Evolutionary conservation across 495 filamentous ascomycete species (phyloP).

Genomic region (Echria macrotheca): DNA sequence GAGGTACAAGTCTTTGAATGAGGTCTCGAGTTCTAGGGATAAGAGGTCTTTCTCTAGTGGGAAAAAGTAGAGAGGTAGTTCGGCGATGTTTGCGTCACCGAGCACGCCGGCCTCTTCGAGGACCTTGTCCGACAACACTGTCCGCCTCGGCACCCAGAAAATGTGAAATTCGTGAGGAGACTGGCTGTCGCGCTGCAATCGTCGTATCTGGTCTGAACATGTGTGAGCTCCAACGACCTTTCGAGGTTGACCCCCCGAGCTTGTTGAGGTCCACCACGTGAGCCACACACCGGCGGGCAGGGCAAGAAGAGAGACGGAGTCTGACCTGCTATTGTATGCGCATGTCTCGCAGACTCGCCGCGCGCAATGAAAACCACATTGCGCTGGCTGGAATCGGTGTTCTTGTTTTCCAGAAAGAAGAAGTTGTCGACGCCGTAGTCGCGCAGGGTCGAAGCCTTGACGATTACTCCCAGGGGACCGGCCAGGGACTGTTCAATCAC

Average conservation of each 20-base stretch:
- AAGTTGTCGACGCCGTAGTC: conserved; percentile 97
- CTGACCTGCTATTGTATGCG: conserved; percentile 85
- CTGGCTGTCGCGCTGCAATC: conserved; percentile 75
- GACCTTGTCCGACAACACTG: conserved; percentile 83
- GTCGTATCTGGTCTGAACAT: conserved; percentile 77
- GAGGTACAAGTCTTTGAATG: conserved; percentile 82
- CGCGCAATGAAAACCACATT: conserved; percentile 91
- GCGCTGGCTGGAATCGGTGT: conserved; percentile 83
- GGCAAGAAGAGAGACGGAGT: conserved; percentile 1
- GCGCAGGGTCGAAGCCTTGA: conserved; percentile 76
- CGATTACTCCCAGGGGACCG: conserved; percentile 81
- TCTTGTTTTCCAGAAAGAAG: conserved; percentile 91
- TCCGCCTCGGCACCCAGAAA: conserved; percentile 88
- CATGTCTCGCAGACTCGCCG: conserved; percentile 78
- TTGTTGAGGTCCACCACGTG: too few species aligned
- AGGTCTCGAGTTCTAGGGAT: conserved; percentile 81
- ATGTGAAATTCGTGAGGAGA: conserved; percentile 91
- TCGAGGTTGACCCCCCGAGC: too few species aligned
- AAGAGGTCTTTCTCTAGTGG: conserved; percentile 87
- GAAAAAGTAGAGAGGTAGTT: conserved; percentile 83
- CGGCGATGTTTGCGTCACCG: conserved; percentile 82
- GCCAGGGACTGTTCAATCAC: conserved; percentile 87
- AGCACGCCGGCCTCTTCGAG: conserved; percentile 90
- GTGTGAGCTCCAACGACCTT: too few species aligned
- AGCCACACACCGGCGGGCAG: too few species aligned